Percentiles rank a stretch among this genome's conserved stretches.
Evolutionary conservation across 768 basidiomycete genomes (phyloP).

Genomic region (Exsudoporus frostii): DNA sequence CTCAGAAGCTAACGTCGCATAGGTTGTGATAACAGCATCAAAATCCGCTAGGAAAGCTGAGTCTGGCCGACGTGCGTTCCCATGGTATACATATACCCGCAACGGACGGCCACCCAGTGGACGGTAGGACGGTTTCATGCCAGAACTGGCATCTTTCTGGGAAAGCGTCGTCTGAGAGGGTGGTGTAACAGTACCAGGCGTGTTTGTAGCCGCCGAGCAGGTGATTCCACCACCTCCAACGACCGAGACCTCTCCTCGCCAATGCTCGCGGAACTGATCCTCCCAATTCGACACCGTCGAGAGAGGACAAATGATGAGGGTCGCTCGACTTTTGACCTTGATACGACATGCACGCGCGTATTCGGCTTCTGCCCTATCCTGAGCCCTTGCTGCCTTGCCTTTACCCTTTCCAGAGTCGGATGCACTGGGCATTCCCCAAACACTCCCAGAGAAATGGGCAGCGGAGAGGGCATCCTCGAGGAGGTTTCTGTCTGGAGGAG

Average conservation of each 20-base stretch:
- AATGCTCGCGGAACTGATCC: slow-evolving; percentile 96
- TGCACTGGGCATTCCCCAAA: slow-evolving; percentile 80
- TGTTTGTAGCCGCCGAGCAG: slow-evolving; percentile 30
- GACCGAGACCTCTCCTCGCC: slow-evolving; percentile 83
- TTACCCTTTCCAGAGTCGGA: slow-evolving; percentile 50
- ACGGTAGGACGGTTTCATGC: slow-evolving; percentile 32
- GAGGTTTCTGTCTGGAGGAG: slow-evolving; percentile 36
- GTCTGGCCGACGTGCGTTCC: slow-evolving; percentile 82
- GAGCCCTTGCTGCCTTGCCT: slow-evolving; percentile 60
- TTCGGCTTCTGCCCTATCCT: slow-evolving; percentile 70
- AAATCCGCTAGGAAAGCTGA: slow-evolving; percentile 88
- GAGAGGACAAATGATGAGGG: slow-evolving; percentile 93
- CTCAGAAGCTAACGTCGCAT: slow-evolving; percentile 92
- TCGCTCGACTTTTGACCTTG: slow-evolving; percentile 82
- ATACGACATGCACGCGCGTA: slow-evolving; percentile 70
- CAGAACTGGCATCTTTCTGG: slow-evolving; percentile 25
- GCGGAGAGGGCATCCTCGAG: slow-evolving; percentile 37
- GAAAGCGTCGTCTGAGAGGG: slow-evolving; percentile 34
- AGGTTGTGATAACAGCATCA: slow-evolving; percentile 97
- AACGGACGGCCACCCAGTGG: slow-evolving; percentile 50
- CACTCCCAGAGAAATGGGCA: slow-evolving; percentile 69
- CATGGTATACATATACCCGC: slow-evolving; percentile 96
- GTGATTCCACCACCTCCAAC: slow-evolving; percentile 67
- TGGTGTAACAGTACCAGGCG: slow-evolving; percentile 36
- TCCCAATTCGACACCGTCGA: slow-evolving; percentile 99